Percentiles rank a stretch among this genome's conserved stretches.
These are phyloP conservation scores for Colletotrichum incanum DNA, from an alignment of 2,329 filamentous ascomycete genomes.

Conservation along the genomic window DNA sequence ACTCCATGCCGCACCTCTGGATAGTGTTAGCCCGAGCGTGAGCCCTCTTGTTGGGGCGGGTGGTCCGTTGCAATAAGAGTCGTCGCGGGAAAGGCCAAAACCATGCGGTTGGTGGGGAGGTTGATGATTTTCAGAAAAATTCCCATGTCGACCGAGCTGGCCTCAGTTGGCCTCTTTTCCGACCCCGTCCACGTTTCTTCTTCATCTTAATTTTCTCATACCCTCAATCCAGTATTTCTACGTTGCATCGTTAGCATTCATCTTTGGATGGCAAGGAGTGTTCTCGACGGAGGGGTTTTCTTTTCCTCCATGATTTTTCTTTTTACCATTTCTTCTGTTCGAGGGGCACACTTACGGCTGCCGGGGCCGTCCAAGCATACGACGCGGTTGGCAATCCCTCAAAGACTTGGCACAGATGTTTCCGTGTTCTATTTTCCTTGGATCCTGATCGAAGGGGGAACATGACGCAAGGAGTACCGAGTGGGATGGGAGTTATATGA, in stretches of 20 bases:
- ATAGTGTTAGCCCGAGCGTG: constrained; percentile 74
- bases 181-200: constrained; percentile 20
- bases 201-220: constrained; percentile 41
- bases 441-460: not conserved
- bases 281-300: not conserved
- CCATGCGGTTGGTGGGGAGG: constrained; percentile 41
- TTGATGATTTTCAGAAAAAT: constrained; percentile 25
- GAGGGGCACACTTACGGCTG: not conserved
- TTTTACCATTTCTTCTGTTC: not conserved
- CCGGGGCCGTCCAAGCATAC: constrained; percentile 25
- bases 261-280: constrained; percentile 32
- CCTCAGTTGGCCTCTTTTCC: constrained; percentile 37
- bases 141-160: constrained; percentile 40
- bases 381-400: constrained; percentile 17
- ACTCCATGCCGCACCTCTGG: constrained; percentile 88
- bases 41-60: constrained; percentile 53
- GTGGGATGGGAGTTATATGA: constrained; percentile 17
- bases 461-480: not conserved
- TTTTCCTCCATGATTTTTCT: not conserved
- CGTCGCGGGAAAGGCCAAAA: not conserved
- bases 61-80: constrained; percentile 12
- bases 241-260: constrained; percentile 39
- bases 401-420: constrained; percentile 10
- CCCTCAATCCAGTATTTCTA: constrained; percentile 42
- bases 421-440: constrained; percentile 6